phyloP scores from a whole-genome alignment of 441 rosid species.

The Brassica balearica region DNA sequence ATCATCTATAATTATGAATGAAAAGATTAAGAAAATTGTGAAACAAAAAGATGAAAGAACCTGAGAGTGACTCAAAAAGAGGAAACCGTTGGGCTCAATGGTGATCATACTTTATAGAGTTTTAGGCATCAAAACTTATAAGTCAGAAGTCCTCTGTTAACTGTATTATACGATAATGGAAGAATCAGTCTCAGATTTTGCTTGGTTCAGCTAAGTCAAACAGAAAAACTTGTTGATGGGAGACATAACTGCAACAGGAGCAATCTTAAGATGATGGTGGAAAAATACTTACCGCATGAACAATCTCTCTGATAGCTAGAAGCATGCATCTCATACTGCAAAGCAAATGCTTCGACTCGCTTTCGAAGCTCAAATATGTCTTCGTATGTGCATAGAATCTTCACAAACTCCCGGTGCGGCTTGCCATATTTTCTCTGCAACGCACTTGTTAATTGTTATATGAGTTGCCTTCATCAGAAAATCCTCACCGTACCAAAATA shows the following conservation, averaged over 20 bases:
- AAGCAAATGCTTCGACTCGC: not conserved
- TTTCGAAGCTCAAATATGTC: not conserved
- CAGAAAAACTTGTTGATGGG: not conserved
- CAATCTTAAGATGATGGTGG: not conserved
- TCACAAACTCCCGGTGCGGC: not conserved
- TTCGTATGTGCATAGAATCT: not conserved
- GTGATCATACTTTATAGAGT: too few species aligned
- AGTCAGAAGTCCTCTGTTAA: not conserved
- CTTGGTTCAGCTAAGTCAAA: not conserved
- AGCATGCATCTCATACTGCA: not conserved
- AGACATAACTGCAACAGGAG: not conserved
- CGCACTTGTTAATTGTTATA: not conserved
- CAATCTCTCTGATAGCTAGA: not conserved
- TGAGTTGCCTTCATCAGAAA: not conserved
- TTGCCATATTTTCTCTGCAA: not conserved
- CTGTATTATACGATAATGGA: not conserved
- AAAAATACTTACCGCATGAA: not conserved
- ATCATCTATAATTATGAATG: too few species aligned
- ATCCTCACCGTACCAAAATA: not conserved
- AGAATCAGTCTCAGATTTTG: not conserved
- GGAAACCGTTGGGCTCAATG: too few species aligned
- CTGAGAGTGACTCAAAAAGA: too few species aligned
- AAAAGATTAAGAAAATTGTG: too few species aligned
- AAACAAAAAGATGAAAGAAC: too few species aligned
- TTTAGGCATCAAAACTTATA: not conserved